These are phyloP conservation scores for Capsicum pubescens DNA, from an alignment of 257 asterid genomes.

Conservation along the genomic window DNA sequence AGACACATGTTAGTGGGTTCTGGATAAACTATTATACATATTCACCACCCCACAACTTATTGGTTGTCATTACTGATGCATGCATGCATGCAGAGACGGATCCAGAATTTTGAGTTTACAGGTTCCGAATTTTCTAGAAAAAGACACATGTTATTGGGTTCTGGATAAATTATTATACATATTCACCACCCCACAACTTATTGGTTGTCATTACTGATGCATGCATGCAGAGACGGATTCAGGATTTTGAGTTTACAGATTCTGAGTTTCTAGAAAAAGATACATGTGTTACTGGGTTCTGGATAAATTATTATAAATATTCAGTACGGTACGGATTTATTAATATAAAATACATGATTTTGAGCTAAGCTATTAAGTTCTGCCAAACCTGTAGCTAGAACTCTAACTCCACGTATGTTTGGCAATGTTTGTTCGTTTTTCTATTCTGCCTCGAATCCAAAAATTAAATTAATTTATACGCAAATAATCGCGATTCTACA, in stretches of 20 bases:
- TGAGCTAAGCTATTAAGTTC: no score
- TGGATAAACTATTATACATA: background rate
- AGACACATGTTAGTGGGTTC: background rate
- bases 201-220: constrained; percentile 45
- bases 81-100: background rate
- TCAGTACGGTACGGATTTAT: no score
- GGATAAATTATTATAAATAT: background rate
- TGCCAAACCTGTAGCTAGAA: no score
- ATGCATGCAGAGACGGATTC: background rate
- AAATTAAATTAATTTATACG: background rate
- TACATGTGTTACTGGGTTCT: no score
- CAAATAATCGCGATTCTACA: background rate
- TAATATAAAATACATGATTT: no score
- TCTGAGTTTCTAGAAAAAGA: background rate
- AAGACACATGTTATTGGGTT: background rate
- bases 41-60: constrained; percentile 49
- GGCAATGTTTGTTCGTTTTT: constrained; percentile 32
- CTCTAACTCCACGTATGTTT: no score
- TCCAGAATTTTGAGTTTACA: background rate
- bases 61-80: constrained; percentile 42
- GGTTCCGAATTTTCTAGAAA: background rate
- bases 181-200: constrained; percentile 46
- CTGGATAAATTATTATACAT: background rate
- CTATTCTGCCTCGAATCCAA: constrained; percentile 8
- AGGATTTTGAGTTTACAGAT: background rate